Percentiles rank a stretch among this genome's conserved stretches.
Conservation (phyloP, 2,329 filamentous ascomycete species). For the Colletotrichum musae region DNA sequence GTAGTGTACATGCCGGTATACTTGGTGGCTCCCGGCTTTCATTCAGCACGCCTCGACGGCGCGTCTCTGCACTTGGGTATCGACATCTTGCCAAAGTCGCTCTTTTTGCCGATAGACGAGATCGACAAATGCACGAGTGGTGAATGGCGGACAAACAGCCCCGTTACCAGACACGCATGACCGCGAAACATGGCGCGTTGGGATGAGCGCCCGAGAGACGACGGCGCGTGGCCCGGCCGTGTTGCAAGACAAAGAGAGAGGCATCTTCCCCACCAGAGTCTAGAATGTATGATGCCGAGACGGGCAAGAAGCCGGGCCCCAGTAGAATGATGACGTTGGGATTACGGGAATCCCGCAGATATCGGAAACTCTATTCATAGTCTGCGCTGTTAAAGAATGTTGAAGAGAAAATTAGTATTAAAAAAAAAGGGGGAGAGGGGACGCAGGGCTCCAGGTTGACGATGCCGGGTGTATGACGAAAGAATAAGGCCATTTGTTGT, state of each 20-base stretch:
- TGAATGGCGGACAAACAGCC: slow-evolving; percentile 6
- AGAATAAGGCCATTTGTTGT: slow-evolving; percentile 22
- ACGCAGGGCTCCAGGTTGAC: slow-evolving; percentile 32
- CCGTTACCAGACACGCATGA: not conserved
- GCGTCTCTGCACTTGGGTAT: not conserved
- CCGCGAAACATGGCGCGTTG: slow-evolving; percentile 20
- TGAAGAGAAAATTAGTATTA: not conserved
- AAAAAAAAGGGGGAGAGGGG: not conserved
- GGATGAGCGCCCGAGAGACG: slow-evolving; percentile 16
- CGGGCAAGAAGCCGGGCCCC: not conserved
- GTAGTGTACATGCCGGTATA: too few species aligned
- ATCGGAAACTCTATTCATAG: slow-evolving; percentile 12
- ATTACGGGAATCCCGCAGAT: slow-evolving; percentile 19
- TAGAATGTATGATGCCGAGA: slow-evolving; percentile 9
- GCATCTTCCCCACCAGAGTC: not conserved
- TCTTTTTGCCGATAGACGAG: slow-evolving; percentile 26
- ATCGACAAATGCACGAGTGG: slow-evolving; percentile 14
- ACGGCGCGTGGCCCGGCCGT: slow-evolving; percentile 14
- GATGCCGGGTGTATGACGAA: slow-evolving; percentile 24
- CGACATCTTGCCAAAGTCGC: slow-evolving; percentile 10
- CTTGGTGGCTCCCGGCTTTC: too few species aligned
- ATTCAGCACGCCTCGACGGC: too few species aligned
- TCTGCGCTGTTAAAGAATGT: not conserved
- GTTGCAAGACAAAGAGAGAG: slow-evolving; percentile 25
- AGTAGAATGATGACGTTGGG: slow-evolving; percentile 28